Evolutionary conservation across 148 eudicot genomes (phyloP), one percentile per base, ranked within the genome.

Genomic region (Rhododendron griersonianum): DNA sequence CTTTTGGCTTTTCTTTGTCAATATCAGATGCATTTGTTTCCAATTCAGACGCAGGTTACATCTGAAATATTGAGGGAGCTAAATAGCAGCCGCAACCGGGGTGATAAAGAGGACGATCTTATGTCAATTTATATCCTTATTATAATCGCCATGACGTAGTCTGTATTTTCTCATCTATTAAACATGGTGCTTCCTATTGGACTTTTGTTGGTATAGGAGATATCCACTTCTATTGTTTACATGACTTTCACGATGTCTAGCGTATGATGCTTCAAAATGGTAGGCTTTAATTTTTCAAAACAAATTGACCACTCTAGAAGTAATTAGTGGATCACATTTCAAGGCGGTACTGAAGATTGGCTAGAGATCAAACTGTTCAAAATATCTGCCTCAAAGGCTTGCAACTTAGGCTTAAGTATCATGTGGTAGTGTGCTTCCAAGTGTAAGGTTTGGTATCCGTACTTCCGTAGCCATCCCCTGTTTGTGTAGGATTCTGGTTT

Each of bases 81-180:
- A 53, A 91, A 89, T 67, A 91, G 87, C 51, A 95, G 99, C 87
- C 96, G 96, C 71, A 93, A 91, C 78, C 98, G 96, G 48, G 98
- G 98, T 71, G 98, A 94, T 87, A 93, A 91, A 88, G 95, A 91
- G 88, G 96, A 95, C 1, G 92, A 92, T 82, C 81, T 45, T 59
- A 93, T 95, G 94, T 91, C 90, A 87, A 89, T 92, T 45, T 86
- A 95, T 96, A 96, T 95, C 99, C 99, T 95, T 93, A 13, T 83
- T 28, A 18, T 19, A 21, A 61, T 28, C 11, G 83, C 21, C 0
- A 21, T 55, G 61, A 55, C 3, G 5, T 61, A 57, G 93, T 89
- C 13, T 57, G 5, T 85, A 44, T 73, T 84, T 57, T 45, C 11
- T 39, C 63, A 11, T 63, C 19, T 81, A 16, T 55, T 51, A 47